These are phyloP conservation scores for Panus rudis DNA, from an alignment of 768 basidiomycete species.

Conservation along the genomic window DNA sequence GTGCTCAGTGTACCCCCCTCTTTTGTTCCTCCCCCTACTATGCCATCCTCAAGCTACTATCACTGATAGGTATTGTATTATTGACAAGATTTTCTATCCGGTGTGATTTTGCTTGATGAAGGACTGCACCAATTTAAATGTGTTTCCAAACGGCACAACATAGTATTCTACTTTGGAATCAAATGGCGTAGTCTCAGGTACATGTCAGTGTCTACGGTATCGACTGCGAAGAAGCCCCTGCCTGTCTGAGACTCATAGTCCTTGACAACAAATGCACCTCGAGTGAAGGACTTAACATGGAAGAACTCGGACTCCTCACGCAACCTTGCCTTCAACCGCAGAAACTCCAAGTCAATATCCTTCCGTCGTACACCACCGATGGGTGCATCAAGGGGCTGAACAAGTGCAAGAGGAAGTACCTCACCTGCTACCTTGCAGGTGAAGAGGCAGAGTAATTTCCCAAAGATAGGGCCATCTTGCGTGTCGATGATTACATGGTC, in stretches of 20 bases:
- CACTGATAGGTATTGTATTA: no score
- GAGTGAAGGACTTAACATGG: neutral
- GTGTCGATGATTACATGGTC: slow-evolving; percentile 23
- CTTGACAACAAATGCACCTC: slow-evolving; percentile 3
- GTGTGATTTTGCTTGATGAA: no score
- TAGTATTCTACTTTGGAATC: neutral
- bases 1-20: no score
- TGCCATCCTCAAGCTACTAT: no score
- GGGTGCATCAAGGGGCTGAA: slow-evolving; percentile 2
- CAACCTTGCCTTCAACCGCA: neutral
- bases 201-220: slow-evolving; percentile 5
- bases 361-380: neutral
- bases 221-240: slow-evolving; percentile 1
- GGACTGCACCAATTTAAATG: no score
- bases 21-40: no score
- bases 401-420: neutral
- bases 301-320: neutral
- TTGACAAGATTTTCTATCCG: no score
- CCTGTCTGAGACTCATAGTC: neutral
- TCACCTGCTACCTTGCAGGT: neutral
- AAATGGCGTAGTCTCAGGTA: neutral
- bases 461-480: neutral
- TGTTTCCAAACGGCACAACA: no score
- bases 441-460: neutral
- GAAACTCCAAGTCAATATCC: slow-evolving; percentile 1